These are phyloP conservation scores for Puccinia coronata DNA, from an alignment of 1,284 basidiomycete species.

Conservation along the genomic window DNA sequence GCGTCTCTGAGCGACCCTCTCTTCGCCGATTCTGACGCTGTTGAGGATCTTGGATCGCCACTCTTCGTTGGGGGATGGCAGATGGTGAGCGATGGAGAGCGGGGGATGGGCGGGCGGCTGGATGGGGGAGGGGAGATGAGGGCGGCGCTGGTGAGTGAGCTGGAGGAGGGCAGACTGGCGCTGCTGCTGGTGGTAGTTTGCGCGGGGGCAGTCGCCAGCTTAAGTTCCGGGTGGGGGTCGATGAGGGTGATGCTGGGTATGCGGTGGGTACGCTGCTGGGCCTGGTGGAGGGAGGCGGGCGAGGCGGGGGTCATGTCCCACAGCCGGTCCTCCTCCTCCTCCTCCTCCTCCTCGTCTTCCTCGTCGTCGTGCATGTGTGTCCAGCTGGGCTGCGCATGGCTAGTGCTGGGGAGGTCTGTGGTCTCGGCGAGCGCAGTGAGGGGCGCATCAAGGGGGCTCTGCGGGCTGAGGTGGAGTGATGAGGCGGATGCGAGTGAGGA, in stretches of 20 bases:
- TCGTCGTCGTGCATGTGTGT: background rate
- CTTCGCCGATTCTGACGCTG: conserved; percentile 42
- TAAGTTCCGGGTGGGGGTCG: background rate
- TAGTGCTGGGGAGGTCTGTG: background rate
- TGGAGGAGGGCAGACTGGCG: background rate
- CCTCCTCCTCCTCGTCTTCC: conserved; percentile 16
- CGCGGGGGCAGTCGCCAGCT: background rate
- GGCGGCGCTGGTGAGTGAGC: background rate
- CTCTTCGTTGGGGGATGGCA: conserved; percentile 33
- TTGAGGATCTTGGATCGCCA: conserved; percentile 41
- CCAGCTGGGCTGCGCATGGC: background rate
- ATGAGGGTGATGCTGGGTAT: conserved; percentile 23
- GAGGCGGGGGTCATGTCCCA: conserved; percentile 9
- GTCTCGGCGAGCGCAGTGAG: too few species aligned
- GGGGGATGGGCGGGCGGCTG: background rate
- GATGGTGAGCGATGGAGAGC: background rate
- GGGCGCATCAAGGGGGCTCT: too few species aligned
- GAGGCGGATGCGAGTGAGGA: background rate
- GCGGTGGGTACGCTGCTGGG: background rate
- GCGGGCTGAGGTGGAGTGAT: background rate
- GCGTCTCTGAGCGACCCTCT: conserved; percentile 42
- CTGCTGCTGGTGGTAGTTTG: background rate
- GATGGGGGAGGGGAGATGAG: background rate
- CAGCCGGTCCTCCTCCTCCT: background rate
- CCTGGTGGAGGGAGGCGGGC: background rate